These are phyloP conservation scores for Pseudogymnoascus sp. DNA, from an alignment of 2,329 filamentous ascomycete species.

Conservation along the genomic window DNA sequence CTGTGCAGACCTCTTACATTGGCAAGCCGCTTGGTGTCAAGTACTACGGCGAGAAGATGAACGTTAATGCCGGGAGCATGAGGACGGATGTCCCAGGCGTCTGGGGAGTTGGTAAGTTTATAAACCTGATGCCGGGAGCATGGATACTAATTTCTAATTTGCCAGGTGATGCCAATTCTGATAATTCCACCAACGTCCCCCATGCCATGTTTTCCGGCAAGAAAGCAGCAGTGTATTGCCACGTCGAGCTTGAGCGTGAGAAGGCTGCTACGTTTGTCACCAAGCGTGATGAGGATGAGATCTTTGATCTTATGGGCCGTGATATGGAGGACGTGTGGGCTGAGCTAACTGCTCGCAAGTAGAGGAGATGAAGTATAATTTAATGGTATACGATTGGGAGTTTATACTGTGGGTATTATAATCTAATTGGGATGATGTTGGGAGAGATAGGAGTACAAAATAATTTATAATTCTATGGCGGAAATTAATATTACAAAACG, in stretches of 20 bases:
- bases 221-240: constrained; percentile 48
- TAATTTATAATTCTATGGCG: background rate
- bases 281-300: constrained; percentile 7
- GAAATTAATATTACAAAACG: background rate
- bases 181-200: constrained; percentile 53
- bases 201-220: constrained; percentile 56
- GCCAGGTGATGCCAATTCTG: constrained; percentile 45
- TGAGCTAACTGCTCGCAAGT: background rate
- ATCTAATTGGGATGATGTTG: background rate
- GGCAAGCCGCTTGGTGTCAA: constrained; percentile 37
- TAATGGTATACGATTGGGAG: background rate
- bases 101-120: constrained; percentile 22
- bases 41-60: constrained; percentile 13
- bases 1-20: constrained; percentile 41
- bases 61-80: constrained; percentile 11
- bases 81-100: constrained; percentile 46
- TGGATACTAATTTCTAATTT: too few relatives aligned
- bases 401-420: background rate
- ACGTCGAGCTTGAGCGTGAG: constrained; percentile 27
- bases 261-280: constrained; percentile 7
- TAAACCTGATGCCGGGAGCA: too few relatives aligned
- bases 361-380: background rate
- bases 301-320: constrained; percentile 12
- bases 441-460: background rate
- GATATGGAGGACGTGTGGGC: constrained; percentile 15